Evolutionary conservation across 2,329 filamentous ascomycete species (phyloP).

Genomic region (Raffaelea albimanens): DNA sequence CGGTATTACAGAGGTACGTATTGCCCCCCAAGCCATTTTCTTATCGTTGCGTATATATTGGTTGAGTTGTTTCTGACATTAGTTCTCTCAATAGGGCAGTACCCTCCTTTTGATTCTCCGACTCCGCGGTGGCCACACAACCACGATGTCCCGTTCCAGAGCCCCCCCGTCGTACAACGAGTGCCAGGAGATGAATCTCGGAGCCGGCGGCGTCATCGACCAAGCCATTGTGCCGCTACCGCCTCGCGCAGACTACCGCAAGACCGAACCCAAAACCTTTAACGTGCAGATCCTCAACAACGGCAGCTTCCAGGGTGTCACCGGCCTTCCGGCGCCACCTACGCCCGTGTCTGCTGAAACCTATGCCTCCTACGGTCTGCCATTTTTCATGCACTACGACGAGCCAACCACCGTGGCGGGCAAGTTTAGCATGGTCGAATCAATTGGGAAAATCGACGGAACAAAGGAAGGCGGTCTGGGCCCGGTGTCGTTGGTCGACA

Average conservation of each 20-base stretch:
- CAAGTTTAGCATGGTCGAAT: neutral
- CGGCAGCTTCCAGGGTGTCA: neutral
- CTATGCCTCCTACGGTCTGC: neutral
- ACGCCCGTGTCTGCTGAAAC: neutral
- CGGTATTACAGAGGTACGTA: no score
- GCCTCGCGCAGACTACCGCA: neutral
- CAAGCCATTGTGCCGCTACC: slow-evolving; percentile 1
- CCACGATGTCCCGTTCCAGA: no score
- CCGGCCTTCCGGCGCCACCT: neutral
- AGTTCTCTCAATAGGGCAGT: no score
- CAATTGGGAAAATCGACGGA: neutral
- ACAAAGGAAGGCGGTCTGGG: neutral
- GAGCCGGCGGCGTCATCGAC: neutral
- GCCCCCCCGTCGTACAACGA: no score
- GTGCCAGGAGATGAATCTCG: neutral
- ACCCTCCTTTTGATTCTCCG: neutral
- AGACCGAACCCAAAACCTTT: neutral
- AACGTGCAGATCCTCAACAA: slow-evolving; percentile 6
- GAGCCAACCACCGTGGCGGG: neutral
- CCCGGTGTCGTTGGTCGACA: neutral
- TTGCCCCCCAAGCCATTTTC: no score
- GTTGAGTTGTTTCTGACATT: no score
- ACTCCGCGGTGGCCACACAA: neutral
- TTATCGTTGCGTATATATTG: no score
- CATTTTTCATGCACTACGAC: neutral